Evolutionary conservation across 2,329 filamentous ascomycete species (phyloP).

Genomic region (Trichoderma sp.): DNA sequence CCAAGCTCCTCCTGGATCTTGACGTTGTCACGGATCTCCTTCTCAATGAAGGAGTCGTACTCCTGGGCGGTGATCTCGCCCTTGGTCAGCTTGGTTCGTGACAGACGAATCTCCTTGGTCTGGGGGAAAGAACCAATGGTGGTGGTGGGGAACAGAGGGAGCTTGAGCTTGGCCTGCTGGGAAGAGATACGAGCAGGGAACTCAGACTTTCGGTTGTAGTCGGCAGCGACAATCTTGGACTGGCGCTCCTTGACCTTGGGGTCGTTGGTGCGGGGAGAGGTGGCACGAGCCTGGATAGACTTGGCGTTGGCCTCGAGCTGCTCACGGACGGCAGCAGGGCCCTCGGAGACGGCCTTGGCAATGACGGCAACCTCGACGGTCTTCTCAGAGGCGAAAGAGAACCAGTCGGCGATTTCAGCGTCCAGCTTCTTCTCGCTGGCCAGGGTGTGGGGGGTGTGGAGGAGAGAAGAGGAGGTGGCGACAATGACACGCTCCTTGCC

Average conservation of each 20-base stretch:
- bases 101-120: slow-evolving; percentile 96
- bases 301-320: slow-evolving; percentile 97
- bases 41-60: slow-evolving; percentile 99
- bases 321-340: slow-evolving; percentile 81
- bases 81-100: slow-evolving; percentile 99
- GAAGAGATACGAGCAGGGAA: slow-evolving; percentile 84
- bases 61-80: slow-evolving; percentile 87
- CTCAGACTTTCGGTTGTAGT: slow-evolving; percentile 90
- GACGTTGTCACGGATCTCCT: slow-evolving; percentile 94
- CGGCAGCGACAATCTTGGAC: slow-evolving; percentile 77
- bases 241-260: slow-evolving; percentile 96
- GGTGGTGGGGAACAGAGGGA: slow-evolving; percentile 97
- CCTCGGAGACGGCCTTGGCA: slow-evolving; percentile 94
- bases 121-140: slow-evolving; percentile 99
- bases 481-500: slow-evolving; percentile 98
- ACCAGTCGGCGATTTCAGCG: slow-evolving; percentile 93
- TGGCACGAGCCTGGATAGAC: slow-evolving; percentile 87
- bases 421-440: slow-evolving; percentile 99
- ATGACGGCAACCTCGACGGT: slow-evolving; percentile 86
- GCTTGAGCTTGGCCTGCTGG: slow-evolving; percentile 90
- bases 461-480: slow-evolving; percentile 94
- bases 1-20: slow-evolving; percentile 98
- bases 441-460: slow-evolving; percentile 97
- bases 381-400: slow-evolving; percentile 98
- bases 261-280: slow-evolving; percentile 95